These are phyloP conservation scores for Calonectria pseudoreteaudii DNA, from an alignment of 2,329 filamentous ascomycete species.

Conservation along the genomic window DNA sequence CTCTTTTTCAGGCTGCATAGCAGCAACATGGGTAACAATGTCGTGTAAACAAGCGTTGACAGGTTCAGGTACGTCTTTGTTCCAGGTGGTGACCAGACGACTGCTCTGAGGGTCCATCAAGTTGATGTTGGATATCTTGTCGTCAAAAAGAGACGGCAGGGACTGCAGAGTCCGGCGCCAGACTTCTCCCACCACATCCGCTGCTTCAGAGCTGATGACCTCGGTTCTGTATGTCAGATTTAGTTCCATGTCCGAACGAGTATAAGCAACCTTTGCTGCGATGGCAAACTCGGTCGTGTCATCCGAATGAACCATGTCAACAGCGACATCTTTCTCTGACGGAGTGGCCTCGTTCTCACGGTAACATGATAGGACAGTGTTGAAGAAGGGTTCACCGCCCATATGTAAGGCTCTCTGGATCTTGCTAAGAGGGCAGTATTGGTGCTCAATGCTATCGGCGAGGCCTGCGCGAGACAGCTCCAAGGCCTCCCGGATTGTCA, in stretches of 20 bases:
- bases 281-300: slow-evolving; percentile 15
- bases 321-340: neutral
- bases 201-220: neutral
- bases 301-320: slow-evolving; percentile 14
- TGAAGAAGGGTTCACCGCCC: slow-evolving; percentile 13
- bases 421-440: slow-evolving; percentile 9
- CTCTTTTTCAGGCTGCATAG: neutral
- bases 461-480: neutral
- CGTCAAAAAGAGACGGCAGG: slow-evolving; percentile 5
- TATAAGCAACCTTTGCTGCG: slow-evolving; percentile 12
- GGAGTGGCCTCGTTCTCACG: slow-evolving; percentile 2
- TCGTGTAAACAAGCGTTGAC: slow-evolving; percentile 7
- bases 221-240: slow-evolving; percentile 12
- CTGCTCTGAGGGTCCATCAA: neutral
- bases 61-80: slow-evolving; percentile 3
- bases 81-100: slow-evolving; percentile 7
- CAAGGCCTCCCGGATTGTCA: slow-evolving; percentile 7
- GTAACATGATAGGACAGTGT: slow-evolving; percentile 14
- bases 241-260: slow-evolving; percentile 5
- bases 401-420: slow-evolving; percentile 10
- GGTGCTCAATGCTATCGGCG: slow-evolving; percentile 5
- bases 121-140: slow-evolving; percentile 9
- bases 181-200: slow-evolving; percentile 6
- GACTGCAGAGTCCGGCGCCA: slow-evolving; percentile 13
- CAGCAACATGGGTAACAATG: neutral